phyloP scores from a whole-genome alignment of 1,139 yeast species.

The Protomyces lactucae-debilis region DNA sequence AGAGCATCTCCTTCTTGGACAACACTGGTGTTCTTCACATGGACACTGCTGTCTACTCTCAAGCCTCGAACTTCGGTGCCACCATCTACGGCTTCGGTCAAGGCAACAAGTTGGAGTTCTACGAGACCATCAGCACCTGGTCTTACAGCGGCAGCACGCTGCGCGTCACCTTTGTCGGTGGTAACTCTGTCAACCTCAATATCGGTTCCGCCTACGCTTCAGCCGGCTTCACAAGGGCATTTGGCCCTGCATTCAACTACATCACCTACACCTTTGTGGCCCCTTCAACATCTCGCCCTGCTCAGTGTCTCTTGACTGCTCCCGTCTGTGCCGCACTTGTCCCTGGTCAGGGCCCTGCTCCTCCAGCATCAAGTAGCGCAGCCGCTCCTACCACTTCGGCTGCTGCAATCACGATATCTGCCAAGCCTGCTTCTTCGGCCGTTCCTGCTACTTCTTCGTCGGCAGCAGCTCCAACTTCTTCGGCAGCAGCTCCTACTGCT shows the following conservation, averaged over 20 bases:
- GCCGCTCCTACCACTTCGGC: not conserved
- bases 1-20: constrained; percentile 5
- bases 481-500: not conserved
- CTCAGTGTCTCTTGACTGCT: constrained; percentile 1
- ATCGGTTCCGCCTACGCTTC: constrained; percentile 5
- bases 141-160: not conserved
- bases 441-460: not conserved
- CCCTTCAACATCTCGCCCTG: not conserved
- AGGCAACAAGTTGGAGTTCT: constrained; percentile 11
- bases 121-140: not conserved
- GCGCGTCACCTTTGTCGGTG: not conserved
- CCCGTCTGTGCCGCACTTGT: not conserved
- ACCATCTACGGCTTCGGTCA: constrained; percentile 7
- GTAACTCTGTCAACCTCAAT: not conserved
- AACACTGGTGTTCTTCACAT: constrained; percentile 5
- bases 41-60: constrained; percentile 8
- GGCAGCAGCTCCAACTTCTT: not conserved
- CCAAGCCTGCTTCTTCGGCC: not conserved
- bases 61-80: constrained; percentile 4
- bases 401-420: not conserved
- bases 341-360: not conserved
- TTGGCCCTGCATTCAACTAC: not conserved
- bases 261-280: not conserved
- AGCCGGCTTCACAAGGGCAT: not conserved
- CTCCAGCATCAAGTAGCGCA: not conserved